Base-by-base conservation (phyloP, 2,329 filamentous ascomycete genomes). In the Penicillium sp. region DNA sequence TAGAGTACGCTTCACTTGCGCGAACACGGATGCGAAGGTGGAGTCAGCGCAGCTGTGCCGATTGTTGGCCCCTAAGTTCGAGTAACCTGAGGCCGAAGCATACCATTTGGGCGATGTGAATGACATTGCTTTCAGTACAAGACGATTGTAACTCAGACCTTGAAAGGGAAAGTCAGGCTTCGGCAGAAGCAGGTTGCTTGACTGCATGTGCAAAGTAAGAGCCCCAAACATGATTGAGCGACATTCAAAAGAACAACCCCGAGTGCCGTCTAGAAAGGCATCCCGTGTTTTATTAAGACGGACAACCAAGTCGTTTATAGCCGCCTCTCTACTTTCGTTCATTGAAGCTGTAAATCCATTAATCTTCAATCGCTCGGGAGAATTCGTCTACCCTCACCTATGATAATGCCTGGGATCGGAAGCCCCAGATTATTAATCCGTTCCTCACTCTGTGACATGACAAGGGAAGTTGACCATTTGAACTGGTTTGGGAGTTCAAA, bases 171-270 rank as follows among this genome's bases (percentile, higher is more conserved):
- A 16, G 16, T 4, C 52, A 43, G 61, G 61, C 44, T 37, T 54
- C 22, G 57, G 58, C 27, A 42, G 54, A 58, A 64, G 56, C 13
- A 66, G 45, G 39, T 21, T 14, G n/a, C 22, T 51, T 50, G 54
- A 58, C 5, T 57, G 50, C 49, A 54, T 60, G 2, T 58, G 50
- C 42, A 49, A 54, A 31, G 55, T 59, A 10, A 68, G 56, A 29
- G 59, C 60, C 16, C 66, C 67, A 46, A 57, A 60, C 66, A 68
- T 67, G 6, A 68, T 67, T 55, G 66, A 64, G 10, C 57, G 54
- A 42, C 68, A 69, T 26, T 67, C 65, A 35, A 63, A 68, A 13
- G 35, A 0, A 49, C 68, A 70, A 3, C 67, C 67, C 42, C 13
- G 16, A 42, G 0, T 37, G 8, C 55, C 55, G n/a, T 9, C 29